Base-by-base conservation (phyloP, 352 stramenopile genomes). In the Thalassiosira ordinaria region DNA sequence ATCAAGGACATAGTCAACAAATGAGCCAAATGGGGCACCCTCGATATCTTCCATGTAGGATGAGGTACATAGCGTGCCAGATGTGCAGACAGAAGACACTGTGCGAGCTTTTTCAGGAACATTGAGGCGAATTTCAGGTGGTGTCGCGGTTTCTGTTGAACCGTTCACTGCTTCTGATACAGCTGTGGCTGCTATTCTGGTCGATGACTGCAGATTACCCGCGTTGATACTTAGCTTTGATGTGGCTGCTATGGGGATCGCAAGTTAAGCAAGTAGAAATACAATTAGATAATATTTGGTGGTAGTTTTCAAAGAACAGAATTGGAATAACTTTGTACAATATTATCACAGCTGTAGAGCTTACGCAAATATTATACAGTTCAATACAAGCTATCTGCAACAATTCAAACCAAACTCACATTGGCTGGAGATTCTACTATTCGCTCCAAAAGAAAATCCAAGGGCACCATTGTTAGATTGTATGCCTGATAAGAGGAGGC, bases 1-100 rank as follows among this genome's bases (percentile, higher is more conserved):
- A 77, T 96, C 94, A 5, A 97, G 62, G 7, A 97, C 92, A 66
- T 96, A 97, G 82, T 97, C 94, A 18, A 96, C 93, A 74, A 95
- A 95, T 11, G 88, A 94, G 26, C 92, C 92, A 70, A 96, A 96
- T 8, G 94, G 93, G 18, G 84, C 74, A 37, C 89, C 89, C 59
- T 87, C 61, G 61, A 94, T 91, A 26, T 80, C 85, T 8, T 91
- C 81, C 51, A 88, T 87, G 53, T 74, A 80, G 18, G 88, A 92
- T 31, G 82, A 72, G 3, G 90, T 95, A 82, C 88, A 95, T 0
- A 95, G 72, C 6, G 90, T 95, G 14, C 86, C 90, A 9, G 88
- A 93, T 1, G 85, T 93, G 65, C 80, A 93, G 41, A 92, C 83
- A 33, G 80, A 87, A 11, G 82, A 82, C 8, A 93, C 90, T 18